These are phyloP conservation scores for Gnomoniopsis sp. DNA, from an alignment of 2,329 filamentous ascomycete species.

Conservation along the genomic window DNA sequence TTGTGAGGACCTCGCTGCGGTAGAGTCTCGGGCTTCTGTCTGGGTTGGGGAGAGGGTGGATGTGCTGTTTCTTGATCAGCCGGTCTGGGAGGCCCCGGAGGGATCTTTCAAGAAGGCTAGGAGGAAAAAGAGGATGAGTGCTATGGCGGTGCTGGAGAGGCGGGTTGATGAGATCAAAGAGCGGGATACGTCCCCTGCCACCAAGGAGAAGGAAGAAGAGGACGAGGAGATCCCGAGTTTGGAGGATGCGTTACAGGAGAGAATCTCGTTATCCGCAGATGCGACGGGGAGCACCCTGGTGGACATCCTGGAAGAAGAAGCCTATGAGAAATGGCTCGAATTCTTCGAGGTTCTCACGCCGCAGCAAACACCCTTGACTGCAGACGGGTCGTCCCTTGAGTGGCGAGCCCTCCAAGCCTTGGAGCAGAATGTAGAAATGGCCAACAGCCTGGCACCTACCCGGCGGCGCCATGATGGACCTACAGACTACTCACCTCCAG, in stretches of 20 bases:
- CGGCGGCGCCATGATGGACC: background rate
- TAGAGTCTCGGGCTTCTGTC: conserved; percentile 32
- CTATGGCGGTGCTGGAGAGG: background rate
- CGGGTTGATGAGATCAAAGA: background rate
- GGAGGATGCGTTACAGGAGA: conserved; percentile 25
- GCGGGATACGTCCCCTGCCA: background rate
- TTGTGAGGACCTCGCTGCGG: conserved; percentile 17
- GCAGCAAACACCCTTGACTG: background rate
- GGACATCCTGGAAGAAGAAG: conserved; percentile 21
- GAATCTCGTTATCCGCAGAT: conserved; percentile 14
- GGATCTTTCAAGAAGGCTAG: conserved; percentile 21
- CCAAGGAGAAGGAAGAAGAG: background rate
- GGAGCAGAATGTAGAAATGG: conserved; percentile 32
- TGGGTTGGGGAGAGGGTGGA: conserved; percentile 28
- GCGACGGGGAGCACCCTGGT: conserved; percentile 12
- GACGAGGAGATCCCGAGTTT: conserved; percentile 24
- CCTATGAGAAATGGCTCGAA: conserved; percentile 32
- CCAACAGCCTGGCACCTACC: conserved; percentile 6
- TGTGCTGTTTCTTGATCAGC: conserved; percentile 31
- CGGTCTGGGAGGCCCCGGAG: conserved; percentile 16
- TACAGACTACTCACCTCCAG: conserved; percentile 7
- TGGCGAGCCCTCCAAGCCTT: conserved; percentile 30
- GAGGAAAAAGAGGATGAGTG: background rate
- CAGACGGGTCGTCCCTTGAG: conserved; percentile 22
- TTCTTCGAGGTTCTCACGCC: conserved; percentile 31